phyloP scores from a whole-genome alignment of 2,329 filamentous ascomycete genomes.

The Talaromyces marneffei region DNA sequence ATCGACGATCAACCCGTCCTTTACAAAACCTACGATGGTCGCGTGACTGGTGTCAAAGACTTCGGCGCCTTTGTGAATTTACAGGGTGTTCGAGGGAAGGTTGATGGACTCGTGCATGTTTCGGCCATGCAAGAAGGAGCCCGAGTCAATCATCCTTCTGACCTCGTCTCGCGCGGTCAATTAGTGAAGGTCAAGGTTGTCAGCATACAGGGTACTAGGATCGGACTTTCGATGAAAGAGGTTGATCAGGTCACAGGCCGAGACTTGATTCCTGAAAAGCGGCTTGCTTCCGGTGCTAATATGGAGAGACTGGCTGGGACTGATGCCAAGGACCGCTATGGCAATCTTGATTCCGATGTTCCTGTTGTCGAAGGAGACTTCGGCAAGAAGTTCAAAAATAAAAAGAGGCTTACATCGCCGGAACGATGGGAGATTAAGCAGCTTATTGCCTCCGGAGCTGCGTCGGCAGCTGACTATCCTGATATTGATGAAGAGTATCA shows the following conservation, averaged over 20 bases:
- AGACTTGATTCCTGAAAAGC: constrained; percentile 71
- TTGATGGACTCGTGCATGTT: constrained; percentile 89
- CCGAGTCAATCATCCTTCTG: constrained; percentile 85
- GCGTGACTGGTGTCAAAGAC: constrained; percentile 86
- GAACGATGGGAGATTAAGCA: constrained; percentile 98
- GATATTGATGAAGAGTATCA: constrained; percentile 93
- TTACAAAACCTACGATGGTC: constrained; percentile 83
- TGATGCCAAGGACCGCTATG: constrained; percentile 51
- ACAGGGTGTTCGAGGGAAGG: constrained; percentile 77
- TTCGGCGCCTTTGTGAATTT: constrained; percentile 95
- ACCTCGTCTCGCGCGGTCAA: constrained; percentile 74
- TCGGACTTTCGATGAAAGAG: constrained; percentile 94
- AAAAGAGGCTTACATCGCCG: constrained; percentile 92
- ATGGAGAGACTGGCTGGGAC: constrained; percentile 64
- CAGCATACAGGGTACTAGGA: constrained; percentile 72
- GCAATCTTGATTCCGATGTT: constrained; percentile 47
- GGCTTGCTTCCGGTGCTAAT: constrained; percentile 85
- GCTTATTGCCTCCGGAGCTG: constrained; percentile 88
- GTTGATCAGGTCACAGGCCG: constrained; percentile 84
- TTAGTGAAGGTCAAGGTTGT: constrained; percentile 87
- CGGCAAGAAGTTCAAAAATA: constrained; percentile 55
- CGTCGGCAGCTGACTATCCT: constrained; percentile 87
- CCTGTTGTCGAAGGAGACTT: constrained; percentile 62
- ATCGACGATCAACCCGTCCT: constrained; percentile 75
- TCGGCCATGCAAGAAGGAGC: constrained; percentile 80